Percentiles rank a stretch among this genome's conserved stretches.
Conservation (phyloP, 2,329 filamentous ascomycete species). For the Metarhizium anisopliae region DNA sequence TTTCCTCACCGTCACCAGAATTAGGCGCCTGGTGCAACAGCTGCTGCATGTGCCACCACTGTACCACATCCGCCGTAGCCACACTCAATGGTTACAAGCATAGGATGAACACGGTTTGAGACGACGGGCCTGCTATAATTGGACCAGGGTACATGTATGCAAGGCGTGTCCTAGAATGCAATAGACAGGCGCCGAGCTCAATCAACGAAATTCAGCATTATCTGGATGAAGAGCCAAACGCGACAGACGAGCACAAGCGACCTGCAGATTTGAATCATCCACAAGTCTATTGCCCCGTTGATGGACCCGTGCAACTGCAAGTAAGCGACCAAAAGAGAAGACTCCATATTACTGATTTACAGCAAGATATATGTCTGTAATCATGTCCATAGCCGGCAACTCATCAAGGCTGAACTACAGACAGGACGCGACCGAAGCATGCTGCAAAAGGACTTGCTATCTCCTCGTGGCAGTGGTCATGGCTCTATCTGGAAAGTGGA, state of each 20-base stretch:
- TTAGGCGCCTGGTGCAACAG: background rate
- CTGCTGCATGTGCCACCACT: background rate
- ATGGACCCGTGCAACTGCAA: too few relatives aligned
- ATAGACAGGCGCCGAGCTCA: background rate
- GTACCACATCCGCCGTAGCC: background rate
- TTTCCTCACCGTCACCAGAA: background rate
- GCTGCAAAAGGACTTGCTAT: too few relatives aligned
- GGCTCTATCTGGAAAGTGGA: too few relatives aligned
- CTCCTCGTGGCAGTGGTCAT: too few relatives aligned
- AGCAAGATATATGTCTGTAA: too few relatives aligned
- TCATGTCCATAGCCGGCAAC: too few relatives aligned
- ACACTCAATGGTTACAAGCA: background rate
- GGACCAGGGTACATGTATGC: background rate
- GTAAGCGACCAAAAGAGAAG: too few relatives aligned
- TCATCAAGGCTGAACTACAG: too few relatives aligned
- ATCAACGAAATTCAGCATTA: too few relatives aligned
- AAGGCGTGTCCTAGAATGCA: background rate
- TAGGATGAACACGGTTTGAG: too few relatives aligned
- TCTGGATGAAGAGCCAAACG: background rate
- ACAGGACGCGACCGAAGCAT: too few relatives aligned
- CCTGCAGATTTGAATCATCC: background rate
- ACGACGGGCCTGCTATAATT: background rate
- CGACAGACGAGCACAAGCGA: slow-evolving; percentile 2
- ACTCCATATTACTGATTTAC: too few relatives aligned
- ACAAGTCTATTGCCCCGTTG: background rate